Conservation (phyloP, 768 basidiomycete species). For the Coprinopsis strossmayeri region DNA sequence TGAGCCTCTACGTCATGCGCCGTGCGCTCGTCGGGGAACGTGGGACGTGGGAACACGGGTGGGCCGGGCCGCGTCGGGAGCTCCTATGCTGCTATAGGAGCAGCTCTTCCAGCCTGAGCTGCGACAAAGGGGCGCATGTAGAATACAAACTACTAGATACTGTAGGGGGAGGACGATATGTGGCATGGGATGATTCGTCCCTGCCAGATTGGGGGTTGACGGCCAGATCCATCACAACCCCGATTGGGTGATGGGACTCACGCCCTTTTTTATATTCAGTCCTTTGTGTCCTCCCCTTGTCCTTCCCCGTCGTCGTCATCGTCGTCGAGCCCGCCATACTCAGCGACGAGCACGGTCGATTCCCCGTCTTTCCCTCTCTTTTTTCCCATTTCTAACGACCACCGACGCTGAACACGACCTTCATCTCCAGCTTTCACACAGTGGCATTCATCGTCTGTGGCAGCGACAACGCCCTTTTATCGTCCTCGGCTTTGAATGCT, state of each 20-base stretch:
- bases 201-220: constrained; percentile 15
- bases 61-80: constrained; percentile 19
- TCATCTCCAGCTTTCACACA: constrained; percentile 12
- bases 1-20: constrained; percentile 23
- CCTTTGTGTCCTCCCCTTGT: constrained; percentile 23
- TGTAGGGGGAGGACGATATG: too few species aligned
- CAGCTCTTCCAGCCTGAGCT: not conserved
- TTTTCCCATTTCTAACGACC: constrained; percentile 21
- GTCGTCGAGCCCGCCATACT: constrained; percentile 36
- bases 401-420: constrained; percentile 18
- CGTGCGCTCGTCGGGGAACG: constrained; percentile 32
- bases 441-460: too few species aligned
- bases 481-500: not conserved
- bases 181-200: not conserved
- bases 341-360: constrained; percentile 22
- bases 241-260: constrained; percentile 19
- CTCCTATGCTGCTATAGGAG: too few species aligned
- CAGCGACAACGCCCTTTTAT: constrained; percentile 11
- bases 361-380: constrained; percentile 17
- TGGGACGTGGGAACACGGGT: constrained; percentile 27
- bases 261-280: constrained; percentile 20
- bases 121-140: not conserved
- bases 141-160: not conserved
- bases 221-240: constrained; percentile 13
- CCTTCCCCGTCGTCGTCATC: constrained; percentile 18